Evolutionary conservation across 2,329 filamentous ascomycete species (phyloP), one percentile per base, ranked within the genome.

Genomic region (Fusarium dlaminii): DNA sequence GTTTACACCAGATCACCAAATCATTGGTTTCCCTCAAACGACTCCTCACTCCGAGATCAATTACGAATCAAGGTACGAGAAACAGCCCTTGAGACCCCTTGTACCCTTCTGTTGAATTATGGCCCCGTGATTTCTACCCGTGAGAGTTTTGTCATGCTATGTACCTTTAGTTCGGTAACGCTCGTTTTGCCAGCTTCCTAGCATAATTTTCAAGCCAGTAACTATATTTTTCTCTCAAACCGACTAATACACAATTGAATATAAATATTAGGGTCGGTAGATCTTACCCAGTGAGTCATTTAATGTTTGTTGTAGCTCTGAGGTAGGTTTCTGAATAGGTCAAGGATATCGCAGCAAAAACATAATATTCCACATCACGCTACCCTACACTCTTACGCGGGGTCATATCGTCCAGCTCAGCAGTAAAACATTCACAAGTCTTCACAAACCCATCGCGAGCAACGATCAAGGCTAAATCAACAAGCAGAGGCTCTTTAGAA

Each of bases 331-430:
- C 24, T 29, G 14, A 29, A 39, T 22, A 51, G 42, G 58, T 29
- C 51, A 30, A 57, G 29, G 46, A 43, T 43, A 22, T 37, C 12
- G 27, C 34, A 30, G 8, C 24, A 13, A 3, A 34, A 29, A 45
- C 34, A 22, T 12, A 18, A 48, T 10, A 57, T 39, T 49, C 32
- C 52, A 45, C 18, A 37, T 59, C 46, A 30, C 20, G n/a, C 46
- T 73, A 73, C 66, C 71, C 71, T 74, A 64, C 20, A 73, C 58
- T 27, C 17, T 39, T 22, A 46, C 67, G 70, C 37, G 57, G 62
- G 59, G 57, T 64, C 12, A 27, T 17, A 55, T 55, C 22, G n/a
- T 54, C 66, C 45, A 46, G 34, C 45, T 54, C 55, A 61, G 46
- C 24, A 54, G 15, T 43, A 42, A 61, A 58, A 49, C 60, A 63